Evolutionary conservation across 768 basidiomycete genomes (phyloP).

Genomic region (Agaricus blazei): DNA sequence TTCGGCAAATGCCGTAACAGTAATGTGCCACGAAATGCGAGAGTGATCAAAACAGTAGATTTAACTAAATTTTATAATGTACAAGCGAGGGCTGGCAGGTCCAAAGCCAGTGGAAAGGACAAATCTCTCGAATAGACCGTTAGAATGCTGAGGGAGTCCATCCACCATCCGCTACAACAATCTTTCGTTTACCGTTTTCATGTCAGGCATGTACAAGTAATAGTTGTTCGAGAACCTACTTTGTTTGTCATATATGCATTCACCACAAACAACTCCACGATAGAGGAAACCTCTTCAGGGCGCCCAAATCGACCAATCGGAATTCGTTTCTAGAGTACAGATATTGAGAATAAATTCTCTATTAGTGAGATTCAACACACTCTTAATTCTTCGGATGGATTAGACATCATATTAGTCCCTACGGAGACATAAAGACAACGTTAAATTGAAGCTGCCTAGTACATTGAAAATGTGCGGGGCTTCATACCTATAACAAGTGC

Average conservation of each 20-base stretch:
- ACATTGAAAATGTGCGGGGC: not conserved
- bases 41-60: too few relatives aligned
- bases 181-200: constrained; percentile 19
- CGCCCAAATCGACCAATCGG: constrained; percentile 47
- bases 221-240: constrained; percentile 21
- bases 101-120: too few relatives aligned
- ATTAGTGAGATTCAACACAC: constrained; percentile 1
- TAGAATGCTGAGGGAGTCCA: constrained; percentile 36
- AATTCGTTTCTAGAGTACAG: constrained; percentile 30
- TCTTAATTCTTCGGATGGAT: constrained; percentile 23
- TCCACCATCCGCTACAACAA: constrained; percentile 44
- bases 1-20: constrained; percentile 21
- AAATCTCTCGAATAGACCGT: not conserved
- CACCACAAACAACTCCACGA: constrained; percentile 44
- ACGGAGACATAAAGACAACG: not conserved
- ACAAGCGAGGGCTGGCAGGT: too few relatives aligned
- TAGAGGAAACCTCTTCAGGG: constrained; percentile 44
- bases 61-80: too few relatives aligned
- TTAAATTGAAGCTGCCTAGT: too few relatives aligned
- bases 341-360: not conserved
- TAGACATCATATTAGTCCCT: constrained; percentile 47
- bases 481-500: constrained; percentile 40
- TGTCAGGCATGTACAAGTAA: not conserved
- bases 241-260: constrained; percentile 58
- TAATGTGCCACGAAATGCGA: not conserved